A percentile compares a stretch with the other conserved stretches of the same genome.
Conservation (phyloP, 2,329 filamentous ascomycete genomes). For the Cladosporium sp. region DNA sequence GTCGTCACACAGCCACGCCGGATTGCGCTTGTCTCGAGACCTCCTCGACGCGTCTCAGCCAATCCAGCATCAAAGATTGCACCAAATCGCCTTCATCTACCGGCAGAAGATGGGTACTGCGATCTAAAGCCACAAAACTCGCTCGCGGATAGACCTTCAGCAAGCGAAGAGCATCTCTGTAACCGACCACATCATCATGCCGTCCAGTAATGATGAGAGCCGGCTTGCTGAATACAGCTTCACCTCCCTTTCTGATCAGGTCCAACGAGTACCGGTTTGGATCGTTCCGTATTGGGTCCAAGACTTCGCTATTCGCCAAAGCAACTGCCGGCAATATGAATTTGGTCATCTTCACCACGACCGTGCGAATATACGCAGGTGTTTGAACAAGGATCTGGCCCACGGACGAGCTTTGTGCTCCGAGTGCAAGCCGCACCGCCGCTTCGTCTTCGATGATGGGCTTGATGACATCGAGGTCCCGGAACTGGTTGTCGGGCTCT, state of each 20-base stretch:
- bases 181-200: conserved; percentile 15
- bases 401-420: not conserved
- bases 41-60: conserved; percentile 14
- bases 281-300: not conserved
- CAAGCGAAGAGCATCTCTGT: conserved; percentile 13
- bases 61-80: conserved; percentile 12
- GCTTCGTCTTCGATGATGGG: conserved; percentile 7
- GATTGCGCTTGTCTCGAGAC: not conserved
- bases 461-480: conserved; percentile 10
- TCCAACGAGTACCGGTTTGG: not conserved
- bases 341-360: not conserved
- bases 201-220: conserved; percentile 13
- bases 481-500: conserved; percentile 2
- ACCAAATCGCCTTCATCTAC: conserved; percentile 14
- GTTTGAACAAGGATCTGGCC: conserved; percentile 13
- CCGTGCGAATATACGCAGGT: conserved; percentile 6
- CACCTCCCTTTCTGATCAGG: conserved; percentile 2
- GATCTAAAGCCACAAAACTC: conserved; percentile 13
- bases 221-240: conserved; percentile 12
- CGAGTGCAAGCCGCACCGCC: not conserved
- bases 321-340: conserved; percentile 8
- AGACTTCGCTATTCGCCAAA: not conserved
- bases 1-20: not conserved
- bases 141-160: conserved; percentile 12
- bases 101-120: conserved; percentile 11